Evolutionary conservation across 768 basidiomycete genomes (phyloP).

Genomic region (Cystobasidium onofrii): DNA sequence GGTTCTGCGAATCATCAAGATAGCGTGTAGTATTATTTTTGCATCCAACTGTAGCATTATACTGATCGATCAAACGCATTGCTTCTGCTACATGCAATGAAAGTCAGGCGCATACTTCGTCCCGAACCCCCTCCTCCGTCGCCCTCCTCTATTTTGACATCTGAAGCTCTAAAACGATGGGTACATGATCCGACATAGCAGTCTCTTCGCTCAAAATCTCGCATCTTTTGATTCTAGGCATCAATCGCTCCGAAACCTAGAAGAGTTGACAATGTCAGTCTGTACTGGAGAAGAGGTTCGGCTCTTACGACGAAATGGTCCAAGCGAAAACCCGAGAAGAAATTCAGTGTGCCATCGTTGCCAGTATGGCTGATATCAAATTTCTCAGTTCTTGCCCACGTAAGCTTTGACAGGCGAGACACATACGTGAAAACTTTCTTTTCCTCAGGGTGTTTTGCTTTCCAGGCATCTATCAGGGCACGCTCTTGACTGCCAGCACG

Average conservation of each 20-base stretch:
- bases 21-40: not conserved
- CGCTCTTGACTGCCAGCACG: not conserved
- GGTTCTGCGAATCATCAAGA: no score
- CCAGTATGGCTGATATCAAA: conserved; percentile 3
- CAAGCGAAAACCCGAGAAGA: conserved; percentile 17
- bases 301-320: conserved; percentile 25
- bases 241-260: conserved; percentile 7
- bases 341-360: conserved; percentile 16
- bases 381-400: not conserved
- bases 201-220: conserved; percentile 12
- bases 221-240: not conserved
- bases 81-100: not conserved
- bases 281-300: not conserved
- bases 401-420: not conserved
- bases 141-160: no score
- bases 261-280: not conserved
- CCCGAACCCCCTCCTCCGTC: no score
- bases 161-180: not conserved
- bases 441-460: not conserved
- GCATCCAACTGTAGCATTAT: not conserved
- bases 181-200: conserved; percentile 16
- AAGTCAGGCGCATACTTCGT: not conserved
- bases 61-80: not conserved
- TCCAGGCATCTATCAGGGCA: conserved; percentile 14
- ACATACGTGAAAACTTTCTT: conserved; percentile 28